A percentile compares a stretch with the other conserved stretches of the same genome.
Evolutionary conservation across 192 early-diverging fungal species (phyloP).

Genomic region (Phlyctochytrium arcticum): DNA sequence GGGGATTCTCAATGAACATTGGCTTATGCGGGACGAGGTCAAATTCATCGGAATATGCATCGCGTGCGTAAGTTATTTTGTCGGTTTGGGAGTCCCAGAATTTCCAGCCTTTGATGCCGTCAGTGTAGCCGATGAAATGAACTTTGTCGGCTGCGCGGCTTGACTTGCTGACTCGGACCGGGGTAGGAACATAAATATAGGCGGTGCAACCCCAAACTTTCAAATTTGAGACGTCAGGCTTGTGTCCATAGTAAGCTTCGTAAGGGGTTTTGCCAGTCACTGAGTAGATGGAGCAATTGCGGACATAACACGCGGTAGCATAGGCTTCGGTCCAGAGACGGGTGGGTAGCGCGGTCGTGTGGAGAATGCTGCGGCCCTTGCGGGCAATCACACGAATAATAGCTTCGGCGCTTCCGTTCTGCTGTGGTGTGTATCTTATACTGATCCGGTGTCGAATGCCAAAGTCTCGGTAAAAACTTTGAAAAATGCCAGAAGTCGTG

Average conservation of each 20-base stretch:
- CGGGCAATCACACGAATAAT: neutral
- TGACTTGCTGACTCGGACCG: no score
- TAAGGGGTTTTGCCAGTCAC: neutral
- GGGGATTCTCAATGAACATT: no score
- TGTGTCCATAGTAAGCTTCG: neutral
- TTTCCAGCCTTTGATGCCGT: neutral
- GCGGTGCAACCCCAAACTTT: neutral
- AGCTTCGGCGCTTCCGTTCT: neutral
- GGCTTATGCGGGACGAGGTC: no score
- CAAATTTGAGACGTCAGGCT: neutral
- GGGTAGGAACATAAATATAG: neutral
- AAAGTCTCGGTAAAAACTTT: neutral
- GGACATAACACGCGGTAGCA: neutral
- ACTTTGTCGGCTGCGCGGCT: neutral
- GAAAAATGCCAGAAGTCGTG: neutral
- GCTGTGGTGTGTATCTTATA: neutral
- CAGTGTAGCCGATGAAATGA: neutral
- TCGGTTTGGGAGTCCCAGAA: neutral
- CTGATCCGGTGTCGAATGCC: neutral
- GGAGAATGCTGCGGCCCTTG: neutral
- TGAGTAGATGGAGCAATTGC: no score
- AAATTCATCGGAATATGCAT: no score
- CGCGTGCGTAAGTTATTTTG: no score
- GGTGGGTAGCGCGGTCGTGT: neutral
- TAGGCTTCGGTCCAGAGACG: neutral